Base-by-base conservation (phyloP, 2,329 filamentous ascomycete species). In the Aspergillus clavatus region DNA sequence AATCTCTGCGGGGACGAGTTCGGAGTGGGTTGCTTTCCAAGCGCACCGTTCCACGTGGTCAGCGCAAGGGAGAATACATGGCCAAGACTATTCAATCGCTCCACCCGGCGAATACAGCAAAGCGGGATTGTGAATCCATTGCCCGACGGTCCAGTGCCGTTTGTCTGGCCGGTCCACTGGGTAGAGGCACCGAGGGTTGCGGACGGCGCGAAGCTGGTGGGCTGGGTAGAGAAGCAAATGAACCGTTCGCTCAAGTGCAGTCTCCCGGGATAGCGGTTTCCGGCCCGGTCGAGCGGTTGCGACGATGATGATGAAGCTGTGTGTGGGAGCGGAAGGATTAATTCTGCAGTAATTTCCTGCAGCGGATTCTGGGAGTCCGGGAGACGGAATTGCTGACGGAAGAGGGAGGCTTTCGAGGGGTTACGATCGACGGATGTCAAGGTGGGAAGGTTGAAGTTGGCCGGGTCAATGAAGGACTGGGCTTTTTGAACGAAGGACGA, bases 81-180 rank as follows among this genome's bases (percentile, higher is more conserved):
- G 55, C 84, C 93, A 61, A 94, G 87, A 61, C 89, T 96, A 62
- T 95, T 91, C 45, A 98, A 75, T 46, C 93, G 80, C 72, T 98
- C 93, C 18, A 98, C 93, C 41, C 90, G 79, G 51, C 93, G 80
- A 58, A 98, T 91, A 42, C 89, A 87, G 67, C 87, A 96, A 18
- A 98, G 78, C 4, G 93, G 93, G 44, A 97, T 82, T 2, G 88
- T 96, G 68, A 98, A 97, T 48, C 93, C 93, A 74, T 96, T 96
- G 29, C 90, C 91, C 44, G 88, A 87, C 3, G 93, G 91, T 0
- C 93, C 93, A 18, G 87, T 88, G 47, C 93, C 89, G 63, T 95
- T 86, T 22, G 91, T 96, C 66, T 95, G 88, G 12, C 90, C 93
- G 3, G 89, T 94, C 70, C 94, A 97, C 46, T 82, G 81, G 38